Base-by-base conservation (phyloP, 208 protist genomes). In the Leishmania aethiopica region DNA sequence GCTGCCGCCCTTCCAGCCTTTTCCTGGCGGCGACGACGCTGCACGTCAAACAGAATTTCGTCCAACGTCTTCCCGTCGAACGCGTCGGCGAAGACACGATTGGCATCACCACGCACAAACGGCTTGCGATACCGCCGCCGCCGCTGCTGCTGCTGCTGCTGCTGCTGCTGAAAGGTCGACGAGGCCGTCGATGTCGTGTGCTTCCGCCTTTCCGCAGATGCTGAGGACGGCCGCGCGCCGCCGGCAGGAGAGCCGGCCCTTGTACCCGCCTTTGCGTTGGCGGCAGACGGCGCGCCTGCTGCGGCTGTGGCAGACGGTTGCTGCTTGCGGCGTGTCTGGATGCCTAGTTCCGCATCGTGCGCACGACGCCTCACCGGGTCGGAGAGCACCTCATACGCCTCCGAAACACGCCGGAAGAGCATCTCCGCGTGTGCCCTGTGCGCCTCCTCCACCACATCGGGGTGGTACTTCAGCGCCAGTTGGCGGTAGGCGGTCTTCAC, bases 341-440 rank as follows among this genome's bases (percentile, higher is more conserved):
- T 55, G 55, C 92, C 93, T 19, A 96, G 84, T 37, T 86, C 85
- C 7, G 45, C 77, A 77, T 99, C 99, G 90, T 99, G 99, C 13
- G 94, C 75, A 19, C 89, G 75, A 37, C 98, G 93, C 85, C 98
- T 98, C 67, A 96, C 78, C n/a, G 86, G 79, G 80, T 99, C 96
- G 51, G 80, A 91, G 1, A 99, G 91, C 32, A 99, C 91, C 73
- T 99, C 98, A 85, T 99, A 99, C 6, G 99, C 99, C 62, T 97
- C 90, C 64, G 91, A 95, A 10, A 99, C 92, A 51, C 81, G 70
- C 40, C 94, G 90, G 84, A 98, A 98, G 45, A 85, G 81, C 82
- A 96, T 95, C 53, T 97, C 85, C 28, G 90, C 87, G 35, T 92
- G 85, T 2, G 86, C 85, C 32, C 82, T 78, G 81, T 93, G 92